A percentile compares a stretch with the other conserved stretches of the same genome.
Evolutionary conservation across 1,139 yeast species (phyloP).

Genomic region (Meyerozyma athensensis): DNA sequence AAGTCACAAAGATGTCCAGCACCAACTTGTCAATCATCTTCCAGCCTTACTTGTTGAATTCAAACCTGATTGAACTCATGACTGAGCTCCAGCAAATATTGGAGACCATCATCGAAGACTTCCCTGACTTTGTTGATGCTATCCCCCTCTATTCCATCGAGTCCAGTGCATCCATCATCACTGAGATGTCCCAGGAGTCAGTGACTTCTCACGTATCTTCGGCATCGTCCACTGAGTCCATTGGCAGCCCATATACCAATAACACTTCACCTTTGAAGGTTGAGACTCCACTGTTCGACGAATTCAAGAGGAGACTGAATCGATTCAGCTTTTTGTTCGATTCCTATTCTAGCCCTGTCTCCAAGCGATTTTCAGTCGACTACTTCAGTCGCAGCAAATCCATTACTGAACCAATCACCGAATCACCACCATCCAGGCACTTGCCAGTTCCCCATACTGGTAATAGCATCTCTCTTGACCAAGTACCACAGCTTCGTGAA

Average conservation of each 20-base stretch:
- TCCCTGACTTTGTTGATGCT: constrained; percentile 7
- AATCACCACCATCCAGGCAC: neutral
- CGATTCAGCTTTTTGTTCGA: constrained; percentile 2
- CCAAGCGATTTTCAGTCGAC: constrained; percentile 2
- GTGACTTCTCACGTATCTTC: constrained; percentile 7
- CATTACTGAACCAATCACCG: neutral
- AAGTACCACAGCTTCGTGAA: constrained; percentile 1
- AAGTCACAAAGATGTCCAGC: constrained; percentile 11
- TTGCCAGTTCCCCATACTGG: neutral
- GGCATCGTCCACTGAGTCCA: constrained; percentile 7
- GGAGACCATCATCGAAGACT: constrained; percentile 9
- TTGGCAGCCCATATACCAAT: neutral
- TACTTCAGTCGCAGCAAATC: constrained; percentile 3
- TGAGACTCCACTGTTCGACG: neutral
- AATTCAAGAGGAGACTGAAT: neutral
- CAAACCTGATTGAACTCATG: constrained; percentile 9
- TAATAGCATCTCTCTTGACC: constrained; percentile 2
- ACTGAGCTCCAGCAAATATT: constrained; percentile 9
- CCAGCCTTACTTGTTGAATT: constrained; percentile 12
- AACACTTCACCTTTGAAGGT: neutral
- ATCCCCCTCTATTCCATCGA: constrained; percentile 2
- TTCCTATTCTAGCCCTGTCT: neutral
- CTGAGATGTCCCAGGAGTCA: constrained; percentile 8
- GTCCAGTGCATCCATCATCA: constrained; percentile 6
- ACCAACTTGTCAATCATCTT: constrained; percentile 12